Evolutionary conservation across 1,284 basidiomycete genomes (phyloP), one percentile per base, ranked within the genome.

Genomic region (Boletellus sp.): DNA sequence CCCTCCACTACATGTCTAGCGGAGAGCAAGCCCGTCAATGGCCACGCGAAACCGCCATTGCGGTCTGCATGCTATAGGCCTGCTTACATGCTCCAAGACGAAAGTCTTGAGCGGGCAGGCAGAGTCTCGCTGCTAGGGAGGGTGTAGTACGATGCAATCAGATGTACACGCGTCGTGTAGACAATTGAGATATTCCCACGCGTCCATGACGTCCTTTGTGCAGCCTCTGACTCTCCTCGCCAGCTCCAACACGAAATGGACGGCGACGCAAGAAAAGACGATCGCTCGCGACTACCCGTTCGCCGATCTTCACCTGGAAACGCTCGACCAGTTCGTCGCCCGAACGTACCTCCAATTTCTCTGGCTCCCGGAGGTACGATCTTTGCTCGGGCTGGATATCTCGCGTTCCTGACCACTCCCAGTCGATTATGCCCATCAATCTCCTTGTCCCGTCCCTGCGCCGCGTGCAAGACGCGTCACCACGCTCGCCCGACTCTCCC

Each of bases 51-150:
- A 37, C 33, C 42, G 15, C 38, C 35, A 50, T 21, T n/a, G 7
- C 35, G 12, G 35, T 52, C 60, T 39, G 57, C 62, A 15, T 72
- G 69, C 28, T 91, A 89, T 68, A 73, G 75, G 28, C 92, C 92
- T 0, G 91, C 91, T 1, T 91, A 91, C 70, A 85, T 90, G 70
- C 75, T 94, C 8, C 58, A 76, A 47, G 93, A 97, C 63, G 89
- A 81, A 12, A 73, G 72, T 22, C 75, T 91, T 47, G 94, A 97
- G 70, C 79, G 94, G 24, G 81, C 78, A 10, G 85, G 85, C 10
- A 72, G 84, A 40, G 78, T 76, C 24, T 58, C 65, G 8, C 16
- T 57, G 46, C 19, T 44, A 10, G 58, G 47, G 30, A 47, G 38
- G 32, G 51, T 18, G 33, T 54, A 59, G 48, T 36, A n/a, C 18